Base-by-base conservation (phyloP, 2,329 filamentous ascomycete species). In the Beauveria sp. region DNA sequence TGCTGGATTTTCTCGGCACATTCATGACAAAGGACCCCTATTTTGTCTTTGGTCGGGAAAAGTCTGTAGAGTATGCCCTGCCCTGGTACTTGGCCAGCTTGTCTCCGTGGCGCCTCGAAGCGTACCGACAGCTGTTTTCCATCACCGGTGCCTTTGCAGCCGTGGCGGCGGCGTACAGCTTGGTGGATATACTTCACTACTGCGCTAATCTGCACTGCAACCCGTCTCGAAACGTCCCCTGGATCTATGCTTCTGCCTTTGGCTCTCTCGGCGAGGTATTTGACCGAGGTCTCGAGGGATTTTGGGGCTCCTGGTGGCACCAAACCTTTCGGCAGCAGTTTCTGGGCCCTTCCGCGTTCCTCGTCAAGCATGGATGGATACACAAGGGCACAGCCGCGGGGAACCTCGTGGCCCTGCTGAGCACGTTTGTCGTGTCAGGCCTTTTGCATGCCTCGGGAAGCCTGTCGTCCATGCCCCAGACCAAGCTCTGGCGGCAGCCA, bases 261-360 rank as follows among this genome's bases (percentile, higher is more conserved):
- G 87, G 89, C 14, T 77, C 77, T 22, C 75, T 81, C 60, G 67
- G 68, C 0, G 74, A 78, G 28, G 78, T 93, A 2, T 73, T 87
- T 12, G 84, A 91, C 64, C 79, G 84, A 62, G 93, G 93, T 0
- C 78, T 97, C 2, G 81, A 83, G 1, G 93, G 92, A 1, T 89
- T 88, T 74, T 98, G 93, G 93, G 87, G 89, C 50, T 80, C 79
- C 24, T 93, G 86, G 81, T 97, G 93, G 93, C 93, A 98, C 72
- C 93, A 97, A 74, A 87, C 88, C 3, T 96, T 96, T 75, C 88
- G 92, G 1, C 81, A 86, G 60, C 85, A 84, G 2, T 92, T 93
- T 69, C 75, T 83, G 45, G 81, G 85, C 4, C 87, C 88, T 0
- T 76, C 81, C 0, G 73, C 72, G 2, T 83, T 77, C 67, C 67